These are phyloP conservation scores for Pythium guiyangense DNA, from an alignment of 352 stramenopile species.

Conservation along the genomic window DNA sequence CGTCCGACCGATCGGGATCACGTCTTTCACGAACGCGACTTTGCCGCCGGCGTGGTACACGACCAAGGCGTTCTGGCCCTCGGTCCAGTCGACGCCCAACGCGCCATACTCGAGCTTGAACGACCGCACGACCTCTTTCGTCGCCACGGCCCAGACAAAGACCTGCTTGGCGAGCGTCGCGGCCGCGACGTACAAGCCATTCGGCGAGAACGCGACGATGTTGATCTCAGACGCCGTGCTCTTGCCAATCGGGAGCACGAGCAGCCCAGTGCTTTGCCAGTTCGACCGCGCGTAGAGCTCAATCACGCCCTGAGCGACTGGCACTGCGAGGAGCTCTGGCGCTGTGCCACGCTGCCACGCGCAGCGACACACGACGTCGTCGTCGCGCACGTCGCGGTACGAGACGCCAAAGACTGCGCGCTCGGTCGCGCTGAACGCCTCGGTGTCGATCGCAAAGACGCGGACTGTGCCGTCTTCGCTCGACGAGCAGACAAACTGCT, in stretches of 20 bases:
- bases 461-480: constrained; percentile 69
- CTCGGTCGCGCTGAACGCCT: constrained; percentile 31
- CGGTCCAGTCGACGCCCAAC: constrained; percentile 55
- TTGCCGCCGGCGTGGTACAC: constrained; percentile 57
- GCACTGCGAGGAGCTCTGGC: constrained; percentile 44
- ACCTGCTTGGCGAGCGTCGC: constrained; percentile 68
- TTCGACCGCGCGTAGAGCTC: constrained; percentile 49
- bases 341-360: constrained; percentile 46
- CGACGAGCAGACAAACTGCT: constrained; percentile 60
- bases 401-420: constrained; percentile 50
- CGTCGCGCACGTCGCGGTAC: constrained; percentile 50
- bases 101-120: constrained; percentile 59
- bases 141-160: constrained; percentile 60
- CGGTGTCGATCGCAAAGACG: constrained; percentile 53
- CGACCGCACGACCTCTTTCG: constrained; percentile 42
- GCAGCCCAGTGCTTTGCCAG: constrained; percentile 34
- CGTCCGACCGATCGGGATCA: constrained; percentile 47
- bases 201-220: constrained; percentile 70
- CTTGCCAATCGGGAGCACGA: constrained; percentile 55
- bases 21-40: constrained; percentile 61
- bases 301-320: constrained; percentile 58
- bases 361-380: constrained; percentile 60
- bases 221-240: constrained; percentile 61
- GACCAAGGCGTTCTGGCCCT: constrained; percentile 46
- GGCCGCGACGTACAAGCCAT: constrained; percentile 69